Evolutionary conservation across 768 basidiomycete genomes (phyloP), one percentile per base, ranked within the genome.

Genomic region (Hypholoma sublateritium): DNA sequence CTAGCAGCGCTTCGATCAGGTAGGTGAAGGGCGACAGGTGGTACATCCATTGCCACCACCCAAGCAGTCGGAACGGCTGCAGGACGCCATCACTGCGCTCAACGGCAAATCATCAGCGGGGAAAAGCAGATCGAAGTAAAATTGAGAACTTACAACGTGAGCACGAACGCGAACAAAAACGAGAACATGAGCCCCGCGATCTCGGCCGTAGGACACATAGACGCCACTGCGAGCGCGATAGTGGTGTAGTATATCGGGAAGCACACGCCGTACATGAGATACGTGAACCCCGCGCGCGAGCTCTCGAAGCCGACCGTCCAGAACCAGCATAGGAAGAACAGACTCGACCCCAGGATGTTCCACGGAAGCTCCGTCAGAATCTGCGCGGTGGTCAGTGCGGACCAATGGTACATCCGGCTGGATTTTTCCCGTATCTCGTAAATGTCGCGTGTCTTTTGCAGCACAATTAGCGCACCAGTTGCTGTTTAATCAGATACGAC

Each of bases 31-130:
- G 81, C 1, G 82, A 80, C 5, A 81, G 50, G 46, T 69, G 72
- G 56, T 84, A 89, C 86, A 88, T 86, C 87, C 87, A 89, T 50
- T 70, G 65, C 88, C 88, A 90, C 82, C 86, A 87, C 11, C 82
- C 81, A 2, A 89, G 80, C 16, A 76, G 73, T 7, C 75, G 61
- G 64, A 74, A 86, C 6, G 88, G 88, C 62, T 90, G 88, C 3
- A 90, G 65, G 36, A 89, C 84, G 58, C 87, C 87, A 59, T 87
- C 78, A 64, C 82, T 84, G 59, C 36, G 37, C 37, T 47, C 50
- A 42, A 44, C 19, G 19, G 46, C 25, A 25, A 37, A 16, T 37
- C 28, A 34, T 50, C 22, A 50, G n/a, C 19, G 24, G 42, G 14
- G 8, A 6, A 34, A 67, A 58, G 59, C 13, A 24, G 24, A 25